A percentile compares a stretch with the other conserved stretches of the same genome.
phyloP scores from a whole-genome alignment of 192 early-diverging fungal species.

The Diversispora epigaea region DNA sequence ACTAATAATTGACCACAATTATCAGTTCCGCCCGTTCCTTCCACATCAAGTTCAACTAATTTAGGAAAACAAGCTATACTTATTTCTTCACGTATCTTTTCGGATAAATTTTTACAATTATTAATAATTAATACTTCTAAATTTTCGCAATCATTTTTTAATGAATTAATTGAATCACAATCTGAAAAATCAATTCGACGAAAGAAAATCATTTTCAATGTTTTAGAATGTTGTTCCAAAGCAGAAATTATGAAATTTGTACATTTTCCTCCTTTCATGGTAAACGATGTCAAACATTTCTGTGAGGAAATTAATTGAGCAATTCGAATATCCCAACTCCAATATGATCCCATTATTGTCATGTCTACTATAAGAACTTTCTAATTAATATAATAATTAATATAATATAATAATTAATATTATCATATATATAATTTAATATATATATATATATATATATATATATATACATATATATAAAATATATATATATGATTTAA shows the following conservation, averaged over 20 bases:
- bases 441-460: neutral
- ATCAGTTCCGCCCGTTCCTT: neutral
- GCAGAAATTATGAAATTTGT: neutral
- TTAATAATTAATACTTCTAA: constrained; percentile 5
- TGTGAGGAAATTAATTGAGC: neutral
- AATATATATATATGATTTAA: too few species aligned
- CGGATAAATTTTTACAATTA: constrained; percentile 1
- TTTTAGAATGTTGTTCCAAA: neutral
- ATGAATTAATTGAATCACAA: neutral
- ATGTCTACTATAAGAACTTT: constrained; percentile 6
- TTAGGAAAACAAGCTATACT: neutral
- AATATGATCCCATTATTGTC: neutral
- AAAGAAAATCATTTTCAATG: neutral
- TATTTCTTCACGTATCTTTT: neutral
- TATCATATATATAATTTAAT: neutral
- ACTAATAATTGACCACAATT: too few species aligned
- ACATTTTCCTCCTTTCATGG: neutral
- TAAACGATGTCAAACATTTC: neutral
- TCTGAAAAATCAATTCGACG: constrained; percentile 2
- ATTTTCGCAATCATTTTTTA: neutral
- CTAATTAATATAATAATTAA: neutral
- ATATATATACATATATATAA: neutral
- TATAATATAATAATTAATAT: neutral
- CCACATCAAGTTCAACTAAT: constrained; percentile 1
- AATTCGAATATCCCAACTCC: neutral